Base-by-base conservation (phyloP, 2,329 filamentous ascomycete genomes). In the Xylariaceae sp. region DNA sequence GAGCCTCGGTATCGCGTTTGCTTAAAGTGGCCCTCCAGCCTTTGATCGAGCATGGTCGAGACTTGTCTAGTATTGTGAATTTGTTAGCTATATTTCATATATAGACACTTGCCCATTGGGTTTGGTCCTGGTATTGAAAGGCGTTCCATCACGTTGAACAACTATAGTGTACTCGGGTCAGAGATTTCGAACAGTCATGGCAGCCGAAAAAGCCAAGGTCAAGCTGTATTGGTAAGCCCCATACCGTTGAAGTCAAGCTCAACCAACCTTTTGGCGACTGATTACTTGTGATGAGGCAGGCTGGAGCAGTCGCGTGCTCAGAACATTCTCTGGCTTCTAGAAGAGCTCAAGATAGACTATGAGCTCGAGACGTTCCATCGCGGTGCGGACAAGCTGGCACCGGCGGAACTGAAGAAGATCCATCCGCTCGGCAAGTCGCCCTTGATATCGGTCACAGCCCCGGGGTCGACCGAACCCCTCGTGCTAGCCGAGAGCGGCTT, bases 391-490 rank as follows among this genome's bases (percentile, higher is more conserved):
- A 73, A 69, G 52, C 69, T 85, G n/a, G 89, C 89, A 1, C 86
- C 87, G 3, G 68, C 78, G 0, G 83, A 85, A 54, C 73, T 96
- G 31, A 81, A 84, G 55, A 71, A 86, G 47, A 65, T 94, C 26
- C 88, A 95, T 56, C 83, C 87, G 0, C 71, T 96, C 3, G 90
- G 90, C 46, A 95, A 95, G 61, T 88, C 87, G 2, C 90, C 90
- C 1, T 67, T 90, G 29, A 67, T 97, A 48, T 76, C 75, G 7
- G 69, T 96, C 51, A 66, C 63, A n/a, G 59, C 67, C 0, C 51
- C 65, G 0, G 64, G 51, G 38, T 45, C 50, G 12, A 37, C 51
- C 5, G 59, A 73, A 49, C 67, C 73, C 2, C 54, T 77, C 9
- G 74, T 90, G 1, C 66, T 96, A 32, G 86, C 87, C 8, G 90